These are phyloP conservation scores for Phoma sp. DNA, from an alignment of 2,329 filamentous ascomycete genomes.

Conservation along the genomic window DNA sequence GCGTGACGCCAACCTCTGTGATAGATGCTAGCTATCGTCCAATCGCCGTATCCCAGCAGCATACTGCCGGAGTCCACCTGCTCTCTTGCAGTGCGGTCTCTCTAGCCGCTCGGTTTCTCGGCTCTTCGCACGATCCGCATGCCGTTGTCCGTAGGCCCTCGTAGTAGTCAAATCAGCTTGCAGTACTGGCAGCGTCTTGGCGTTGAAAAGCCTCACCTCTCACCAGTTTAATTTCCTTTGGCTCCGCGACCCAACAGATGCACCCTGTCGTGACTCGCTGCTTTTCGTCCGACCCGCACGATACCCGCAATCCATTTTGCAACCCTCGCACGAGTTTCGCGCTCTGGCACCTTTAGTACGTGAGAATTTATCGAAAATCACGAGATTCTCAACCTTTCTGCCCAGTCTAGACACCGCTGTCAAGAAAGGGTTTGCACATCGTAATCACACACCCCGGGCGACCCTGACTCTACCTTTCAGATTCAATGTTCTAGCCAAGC, in stretches of 20 bases:
- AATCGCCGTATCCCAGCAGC: constrained; percentile 15
- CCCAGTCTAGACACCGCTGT: constrained; percentile 5
- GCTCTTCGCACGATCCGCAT: constrained; percentile 26
- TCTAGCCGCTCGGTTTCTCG: constrained; percentile 34
- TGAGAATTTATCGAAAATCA: constrained; percentile 2
- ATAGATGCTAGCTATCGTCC: constrained; percentile 4
- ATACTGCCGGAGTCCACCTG: constrained; percentile 14
- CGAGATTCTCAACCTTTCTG: neutral
- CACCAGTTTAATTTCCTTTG: constrained; percentile 11
- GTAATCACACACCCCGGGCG: constrained; percentile 4
- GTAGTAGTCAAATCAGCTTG: neutral
- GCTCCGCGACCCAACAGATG: constrained; percentile 6
- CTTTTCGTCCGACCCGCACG: constrained; percentile 17
- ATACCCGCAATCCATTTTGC: constrained; percentile 4
- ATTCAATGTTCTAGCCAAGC: constrained; percentile 1
- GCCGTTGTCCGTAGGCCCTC: constrained; percentile 7
- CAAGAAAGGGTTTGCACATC: constrained; percentile 9
- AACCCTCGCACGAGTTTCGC: constrained; percentile 10
- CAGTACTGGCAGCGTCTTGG: constrained; percentile 5
- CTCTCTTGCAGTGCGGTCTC: constrained; percentile 10
- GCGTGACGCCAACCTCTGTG: constrained; percentile 4
- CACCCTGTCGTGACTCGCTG: constrained; percentile 7
- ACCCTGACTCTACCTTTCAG: constrained; percentile 11
- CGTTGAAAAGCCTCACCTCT: constrained; percentile 8
- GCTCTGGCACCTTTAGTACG: constrained; percentile 2